These are phyloP conservation scores for Colletotrichum eremochloae DNA, from an alignment of 2,329 filamentous ascomycete genomes.

Conservation along the genomic window DNA sequence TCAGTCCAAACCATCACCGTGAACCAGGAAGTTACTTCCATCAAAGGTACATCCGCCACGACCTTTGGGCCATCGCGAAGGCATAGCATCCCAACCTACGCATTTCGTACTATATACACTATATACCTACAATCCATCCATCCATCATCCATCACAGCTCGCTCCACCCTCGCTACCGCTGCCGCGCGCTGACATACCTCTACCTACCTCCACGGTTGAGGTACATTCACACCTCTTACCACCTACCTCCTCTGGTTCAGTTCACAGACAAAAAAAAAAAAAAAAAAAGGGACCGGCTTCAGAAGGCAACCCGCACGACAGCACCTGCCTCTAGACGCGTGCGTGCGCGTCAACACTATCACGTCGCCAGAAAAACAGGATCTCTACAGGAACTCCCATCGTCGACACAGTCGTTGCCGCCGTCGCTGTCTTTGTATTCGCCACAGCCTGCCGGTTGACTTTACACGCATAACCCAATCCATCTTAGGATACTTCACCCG, in stretches of 20 bases:
- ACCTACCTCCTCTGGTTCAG: background rate
- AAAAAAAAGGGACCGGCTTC: background rate
- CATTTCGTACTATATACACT: background rate
- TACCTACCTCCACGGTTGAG: background rate
- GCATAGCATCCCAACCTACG: constrained; percentile 32
- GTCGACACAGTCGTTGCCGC: background rate
- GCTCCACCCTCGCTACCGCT: constrained; percentile 20
- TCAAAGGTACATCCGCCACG: constrained; percentile 52
- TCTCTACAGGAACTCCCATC: background rate
- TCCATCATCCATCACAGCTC: constrained; percentile 21
- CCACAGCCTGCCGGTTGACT: background rate
- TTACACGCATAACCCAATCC: background rate
- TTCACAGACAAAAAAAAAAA: background rate
- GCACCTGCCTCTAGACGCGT: background rate
- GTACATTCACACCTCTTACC: constrained; percentile 1
- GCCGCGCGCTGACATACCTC: background rate
- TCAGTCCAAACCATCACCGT: constrained; percentile 56
- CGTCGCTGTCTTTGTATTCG: background rate
- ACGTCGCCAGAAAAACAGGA: background rate
- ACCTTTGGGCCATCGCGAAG: constrained; percentile 36
- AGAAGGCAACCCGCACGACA: background rate
- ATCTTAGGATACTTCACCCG: background rate
- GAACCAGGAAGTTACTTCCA: constrained; percentile 57
- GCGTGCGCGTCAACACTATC: background rate
- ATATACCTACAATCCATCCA: background rate